Evolutionary conservation across 257 asterid species (phyloP).

Genomic region (Dorcoceras hygrometricum): DNA sequence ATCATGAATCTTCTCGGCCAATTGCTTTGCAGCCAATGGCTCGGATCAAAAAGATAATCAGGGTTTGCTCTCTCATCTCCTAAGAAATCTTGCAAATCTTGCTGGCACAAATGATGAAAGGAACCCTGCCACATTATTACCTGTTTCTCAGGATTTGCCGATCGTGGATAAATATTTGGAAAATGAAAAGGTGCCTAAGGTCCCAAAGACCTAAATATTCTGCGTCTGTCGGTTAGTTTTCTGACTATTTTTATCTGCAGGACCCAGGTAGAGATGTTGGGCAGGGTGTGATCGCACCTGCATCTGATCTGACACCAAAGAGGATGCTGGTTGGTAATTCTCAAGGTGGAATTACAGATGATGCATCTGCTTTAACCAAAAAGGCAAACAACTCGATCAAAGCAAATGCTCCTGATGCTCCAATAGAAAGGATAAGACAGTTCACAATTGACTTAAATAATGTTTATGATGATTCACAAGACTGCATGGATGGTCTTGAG

Average conservation of each 20-base stretch:
- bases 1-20: slow-evolving; percentile 17
- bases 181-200: slow-evolving; percentile 27
- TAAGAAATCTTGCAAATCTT: slow-evolving; percentile 34
- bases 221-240: slow-evolving; percentile 8
- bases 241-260: slow-evolving; percentile 30
- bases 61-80: slow-evolving; percentile 41
- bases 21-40: slow-evolving; percentile 34
- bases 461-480: slow-evolving; percentile 83
- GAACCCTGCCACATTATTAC: slow-evolving; percentile 24
- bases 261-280: slow-evolving; percentile 25
- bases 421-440: slow-evolving; percentile 39
- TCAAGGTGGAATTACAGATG: slow-evolving; percentile 36
- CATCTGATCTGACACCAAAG: slow-evolving; percentile 28
- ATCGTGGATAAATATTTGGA: slow-evolving; percentile 27
- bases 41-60: slow-evolving; percentile 39
- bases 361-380: slow-evolving; percentile 35
- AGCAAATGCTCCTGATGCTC: slow-evolving; percentile 35
- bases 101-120: slow-evolving; percentile 28
- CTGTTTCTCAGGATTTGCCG: slow-evolving; percentile 32
- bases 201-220: slow-evolving; percentile 3
- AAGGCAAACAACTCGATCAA: slow-evolving; percentile 34
- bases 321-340: slow-evolving; percentile 28
- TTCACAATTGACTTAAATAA: slow-evolving; percentile 69
- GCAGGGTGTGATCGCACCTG: slow-evolving; percentile 18
- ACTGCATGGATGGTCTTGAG: slow-evolving; percentile 43